These are phyloP conservation scores for Neurospora africana DNA, from an alignment of 495 filamentous ascomycete genomes.

Conservation along the genomic window DNA sequence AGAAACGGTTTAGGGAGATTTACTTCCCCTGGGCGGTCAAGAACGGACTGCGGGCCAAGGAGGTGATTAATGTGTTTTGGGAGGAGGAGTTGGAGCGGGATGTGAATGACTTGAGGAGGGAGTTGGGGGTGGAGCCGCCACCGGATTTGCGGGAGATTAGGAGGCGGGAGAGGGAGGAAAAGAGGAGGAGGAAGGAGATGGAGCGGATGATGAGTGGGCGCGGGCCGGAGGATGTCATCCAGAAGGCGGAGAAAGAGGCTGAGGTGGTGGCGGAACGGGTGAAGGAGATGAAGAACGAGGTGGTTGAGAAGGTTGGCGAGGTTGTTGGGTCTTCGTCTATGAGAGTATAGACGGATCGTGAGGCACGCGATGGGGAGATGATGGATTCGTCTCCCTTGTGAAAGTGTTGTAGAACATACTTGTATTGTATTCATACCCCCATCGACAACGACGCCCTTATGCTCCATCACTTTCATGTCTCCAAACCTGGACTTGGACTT, in stretches of 20 bases:
- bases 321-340: background rate
- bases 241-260: background rate
- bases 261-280: background rate
- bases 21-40: slow-evolving; percentile 87
- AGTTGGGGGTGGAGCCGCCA: slow-evolving; percentile 77
- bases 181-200: slow-evolving; percentile 51
- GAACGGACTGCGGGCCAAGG: slow-evolving; percentile 65
- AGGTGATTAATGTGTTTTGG: slow-evolving; percentile 97
- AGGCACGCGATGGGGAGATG: too few relatives aligned
- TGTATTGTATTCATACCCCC: background rate
- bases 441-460: background rate
- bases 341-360: background rate
- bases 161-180: slow-evolving; percentile 55
- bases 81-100: slow-evolving; percentile 86
- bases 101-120: slow-evolving; percentile 60
- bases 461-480: background rate
- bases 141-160: slow-evolving; percentile 79
- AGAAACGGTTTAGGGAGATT: slow-evolving; percentile 55
- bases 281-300: background rate
- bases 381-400: background rate
- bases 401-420: background rate
- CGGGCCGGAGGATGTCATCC: background rate
- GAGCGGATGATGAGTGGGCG: slow-evolving; percentile 3
- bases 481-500: background rate
- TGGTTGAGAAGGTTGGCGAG: background rate